phyloP scores from a whole-genome alignment of 495 filamentous ascomycete genomes.

The Neurospora sp. region DNA sequence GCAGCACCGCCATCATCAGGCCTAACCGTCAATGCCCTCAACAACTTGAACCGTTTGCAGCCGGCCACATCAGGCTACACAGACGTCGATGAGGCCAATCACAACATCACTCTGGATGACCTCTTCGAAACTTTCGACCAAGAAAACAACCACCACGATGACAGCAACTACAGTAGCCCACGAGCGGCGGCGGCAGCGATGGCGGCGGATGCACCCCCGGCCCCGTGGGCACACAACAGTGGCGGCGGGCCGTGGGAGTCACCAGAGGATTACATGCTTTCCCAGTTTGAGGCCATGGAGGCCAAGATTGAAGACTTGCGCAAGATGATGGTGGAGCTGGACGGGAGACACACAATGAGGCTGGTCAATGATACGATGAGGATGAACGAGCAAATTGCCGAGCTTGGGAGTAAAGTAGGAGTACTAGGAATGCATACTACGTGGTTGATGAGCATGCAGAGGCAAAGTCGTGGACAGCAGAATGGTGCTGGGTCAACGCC shows the following conservation, averaged over 20 bases:
- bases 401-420: constrained; percentile 40
- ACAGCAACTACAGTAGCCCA: constrained; percentile 4
- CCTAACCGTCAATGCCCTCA: not conserved
- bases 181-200: not conserved
- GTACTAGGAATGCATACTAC: constrained; percentile 44
- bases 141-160: constrained; percentile 4
- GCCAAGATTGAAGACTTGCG: constrained; percentile 34
- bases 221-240: not conserved
- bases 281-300: constrained; percentile 40
- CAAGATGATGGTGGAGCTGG: constrained; percentile 34
- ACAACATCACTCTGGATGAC: not conserved
- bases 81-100: not conserved
- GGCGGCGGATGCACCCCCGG: constrained; percentile 7
- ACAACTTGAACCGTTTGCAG: not conserved
- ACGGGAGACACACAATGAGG: constrained; percentile 37
- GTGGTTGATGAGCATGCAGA: constrained; percentile 40
- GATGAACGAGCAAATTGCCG: constrained; percentile 43
- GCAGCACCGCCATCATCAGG: not conserved
- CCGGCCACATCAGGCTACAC: not conserved
- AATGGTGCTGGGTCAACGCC: not conserved
- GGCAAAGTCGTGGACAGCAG: constrained; percentile 15
- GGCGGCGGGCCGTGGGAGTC: not conserved
- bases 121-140: not conserved
- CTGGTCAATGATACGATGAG: constrained; percentile 40
- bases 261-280: constrained; percentile 30